Percentiles rank a stretch among this genome's conserved stretches.
Conservation (phyloP, 2,329 filamentous ascomycete genomes). For the Colletotrichum orchidophilum region DNA sequence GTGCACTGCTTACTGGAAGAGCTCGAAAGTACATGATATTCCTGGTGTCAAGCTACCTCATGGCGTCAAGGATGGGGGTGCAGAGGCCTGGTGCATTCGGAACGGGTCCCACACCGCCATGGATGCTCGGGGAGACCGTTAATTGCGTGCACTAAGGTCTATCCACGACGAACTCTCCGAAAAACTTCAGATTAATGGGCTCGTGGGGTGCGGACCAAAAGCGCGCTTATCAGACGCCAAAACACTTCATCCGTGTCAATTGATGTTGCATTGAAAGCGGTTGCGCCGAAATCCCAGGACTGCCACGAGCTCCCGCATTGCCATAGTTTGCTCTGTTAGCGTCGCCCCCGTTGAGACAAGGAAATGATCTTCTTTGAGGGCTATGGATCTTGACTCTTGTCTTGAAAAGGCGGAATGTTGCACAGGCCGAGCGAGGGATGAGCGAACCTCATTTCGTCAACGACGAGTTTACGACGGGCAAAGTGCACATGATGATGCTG, state of each 20-base stretch:
- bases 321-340: neutral
- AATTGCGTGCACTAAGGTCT: neutral
- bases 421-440: neutral
- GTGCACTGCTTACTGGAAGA: neutral
- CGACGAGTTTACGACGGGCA: neutral
- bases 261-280: conserved; percentile 11
- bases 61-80: neutral
- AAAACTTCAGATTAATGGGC: conserved; percentile 6
- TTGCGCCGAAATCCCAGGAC: conserved; percentile 7
- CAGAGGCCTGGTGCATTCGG: conserved; percentile 14
- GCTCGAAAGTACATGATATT: neutral
- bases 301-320: neutral
- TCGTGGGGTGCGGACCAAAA: neutral
- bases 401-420: neutral
- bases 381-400: too few relatives aligned
- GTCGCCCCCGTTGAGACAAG: neutral
- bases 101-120: conserved; percentile 19
- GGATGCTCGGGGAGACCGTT: conserved; percentile 20
- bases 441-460: neutral
- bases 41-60: neutral
- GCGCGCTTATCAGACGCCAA: neutral
- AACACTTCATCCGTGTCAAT: neutral
- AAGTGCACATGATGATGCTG: neutral
- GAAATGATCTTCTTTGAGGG: neutral
- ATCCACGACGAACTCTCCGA: neutral